These are phyloP conservation scores for Tuber microsphaerosporum DNA, from an alignment of 495 filamentous ascomycete species.

Conservation along the genomic window DNA sequence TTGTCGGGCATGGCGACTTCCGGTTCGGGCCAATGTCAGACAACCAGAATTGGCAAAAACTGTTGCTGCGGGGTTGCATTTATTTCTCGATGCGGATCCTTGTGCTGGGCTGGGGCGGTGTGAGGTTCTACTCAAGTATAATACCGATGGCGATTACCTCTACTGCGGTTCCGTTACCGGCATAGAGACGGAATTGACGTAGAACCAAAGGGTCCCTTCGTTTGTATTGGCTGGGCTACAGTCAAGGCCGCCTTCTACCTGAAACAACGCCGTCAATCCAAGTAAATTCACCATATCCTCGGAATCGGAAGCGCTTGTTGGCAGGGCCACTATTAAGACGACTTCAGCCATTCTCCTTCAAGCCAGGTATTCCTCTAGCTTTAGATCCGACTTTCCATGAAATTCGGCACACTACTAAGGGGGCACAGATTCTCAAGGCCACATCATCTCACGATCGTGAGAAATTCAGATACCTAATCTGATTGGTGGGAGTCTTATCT, in stretches of 20 bases:
- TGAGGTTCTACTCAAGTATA: neutral
- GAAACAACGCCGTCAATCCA: too few species aligned
- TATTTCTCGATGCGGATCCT: neutral
- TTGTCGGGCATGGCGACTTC: neutral
- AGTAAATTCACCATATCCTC: too few species aligned
- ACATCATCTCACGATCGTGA: too few species aligned
- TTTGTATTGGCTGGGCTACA: too few species aligned
- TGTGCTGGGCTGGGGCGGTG: neutral
- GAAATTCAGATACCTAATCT: neutral
- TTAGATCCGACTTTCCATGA: too few species aligned
- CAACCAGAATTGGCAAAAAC: neutral
- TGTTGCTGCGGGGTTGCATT: neutral
- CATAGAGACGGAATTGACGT: neutral
- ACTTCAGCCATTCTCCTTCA: too few species aligned
- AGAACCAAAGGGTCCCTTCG: neutral
- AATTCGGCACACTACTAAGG: neutral
- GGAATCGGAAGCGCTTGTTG: too few species aligned
- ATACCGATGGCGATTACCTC: neutral
- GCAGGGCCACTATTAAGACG: too few species aligned
- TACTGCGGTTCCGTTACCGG: neutral
- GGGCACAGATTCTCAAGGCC: neutral
- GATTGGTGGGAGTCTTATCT: neutral
- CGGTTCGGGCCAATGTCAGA: neutral
- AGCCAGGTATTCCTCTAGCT: neutral
- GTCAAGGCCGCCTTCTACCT: too few species aligned